Base-by-base conservation (phyloP, 2,329 filamentous ascomycete genomes). In the Mollisia scopiformis region DNA sequence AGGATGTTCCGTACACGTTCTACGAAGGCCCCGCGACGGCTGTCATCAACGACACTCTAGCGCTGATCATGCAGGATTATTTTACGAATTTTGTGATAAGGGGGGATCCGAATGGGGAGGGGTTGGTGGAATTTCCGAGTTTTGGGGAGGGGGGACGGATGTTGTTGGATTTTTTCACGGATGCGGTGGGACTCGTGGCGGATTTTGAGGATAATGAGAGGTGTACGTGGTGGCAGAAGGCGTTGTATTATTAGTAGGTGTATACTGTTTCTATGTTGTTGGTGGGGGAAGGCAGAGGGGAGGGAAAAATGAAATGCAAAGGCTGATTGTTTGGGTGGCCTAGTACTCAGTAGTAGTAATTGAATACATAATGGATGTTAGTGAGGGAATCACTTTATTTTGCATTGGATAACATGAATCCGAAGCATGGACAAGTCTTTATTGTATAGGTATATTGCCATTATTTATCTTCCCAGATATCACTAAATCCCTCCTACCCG, bases 1-100 rank as follows among this genome's bases (percentile, higher is more conserved):
- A 77, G 37, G 84, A 87, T 63, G 65, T 84, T 5, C 59, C 76
- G 0, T 85, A 82, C 66, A 82, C 80, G 2, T 85, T 80, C 72
- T 86, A 77, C 72, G 77, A 79, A 35, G 74, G 74, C 16, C 65
- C 65, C 19, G 65, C 67, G 2, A 21, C 49, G 0, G 50, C 61
- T 1, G 46, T 61, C 8, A 46, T 56, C 19, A 63, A 74, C 28
- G 61, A 61, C 0, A 66, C 65, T 0, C 57, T 77, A 1, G 76
- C 76, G 1, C 30, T 60, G 10, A 68, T 61, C 6, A 61, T 78
- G 58, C 76, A 79, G 61, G 65, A 71, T 19, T 76, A 76, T 58
- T 71, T 77, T 37, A 71, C 72, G 0, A 67, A 67, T 39, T 78
- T 78, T 47, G 71, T 68, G 13, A 56, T 58, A 33, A 69, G 41